phyloP scores from a whole-genome alignment of 139 green algal genomes.

The Micractinium sp. region DNA sequence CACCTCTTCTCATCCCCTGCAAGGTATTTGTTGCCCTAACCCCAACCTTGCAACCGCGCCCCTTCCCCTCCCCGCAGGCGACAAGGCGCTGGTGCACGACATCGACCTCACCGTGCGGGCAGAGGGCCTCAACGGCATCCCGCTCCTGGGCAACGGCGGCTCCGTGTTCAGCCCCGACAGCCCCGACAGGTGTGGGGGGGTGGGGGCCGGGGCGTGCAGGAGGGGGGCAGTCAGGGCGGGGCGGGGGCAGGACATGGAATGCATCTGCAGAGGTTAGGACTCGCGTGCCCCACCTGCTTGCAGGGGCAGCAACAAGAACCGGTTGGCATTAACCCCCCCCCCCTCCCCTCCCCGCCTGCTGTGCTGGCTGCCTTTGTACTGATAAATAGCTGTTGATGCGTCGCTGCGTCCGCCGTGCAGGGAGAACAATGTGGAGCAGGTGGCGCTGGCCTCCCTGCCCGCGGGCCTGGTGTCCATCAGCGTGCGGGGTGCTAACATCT shows the following conservation, averaged over 20 bases:
- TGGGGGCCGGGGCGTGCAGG: too few relatives aligned
- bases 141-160: slow-evolving; percentile 72
- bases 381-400: not conserved
- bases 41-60: not conserved
- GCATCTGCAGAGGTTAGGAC: too few relatives aligned
- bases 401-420: slow-evolving; percentile 8
- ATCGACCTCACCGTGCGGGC: slow-evolving; percentile 80
- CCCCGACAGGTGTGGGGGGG: slow-evolving; percentile 50
- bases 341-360: not conserved
- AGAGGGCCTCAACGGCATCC: slow-evolving; percentile 61
- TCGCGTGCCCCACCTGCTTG: too few relatives aligned
- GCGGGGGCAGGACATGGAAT: not conserved
- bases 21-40: not conserved
- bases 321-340: too few relatives aligned
- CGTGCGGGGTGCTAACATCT: slow-evolving; percentile 38
- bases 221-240: not conserved
- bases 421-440: slow-evolving; percentile 86
- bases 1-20: not conserved
- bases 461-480: slow-evolving; percentile 71
- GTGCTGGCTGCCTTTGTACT: too few relatives aligned
- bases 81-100: slow-evolving; percentile 83
- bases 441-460: slow-evolving; percentile 53
- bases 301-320: too few relatives aligned
- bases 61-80: slow-evolving; percentile 4
- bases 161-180: slow-evolving; percentile 2